phyloP scores from a whole-genome alignment of 805 yeast species.

The Metschnikowia reukaufii region DNA sequence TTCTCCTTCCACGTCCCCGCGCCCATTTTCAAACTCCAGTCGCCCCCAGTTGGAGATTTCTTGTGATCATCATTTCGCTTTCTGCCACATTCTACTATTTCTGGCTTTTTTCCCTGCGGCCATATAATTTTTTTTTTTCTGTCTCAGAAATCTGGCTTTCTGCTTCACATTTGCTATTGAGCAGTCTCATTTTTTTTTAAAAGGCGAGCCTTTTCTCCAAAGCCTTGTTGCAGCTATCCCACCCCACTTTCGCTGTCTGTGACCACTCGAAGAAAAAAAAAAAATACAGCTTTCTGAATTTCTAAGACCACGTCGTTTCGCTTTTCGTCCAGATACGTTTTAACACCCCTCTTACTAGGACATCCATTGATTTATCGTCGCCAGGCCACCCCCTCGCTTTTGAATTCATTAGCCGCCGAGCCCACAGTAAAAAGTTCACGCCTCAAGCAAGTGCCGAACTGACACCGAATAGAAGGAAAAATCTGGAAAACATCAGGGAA shows the following conservation, averaged over 20 bases:
- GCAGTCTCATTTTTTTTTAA: neutral
- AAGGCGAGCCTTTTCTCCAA: neutral
- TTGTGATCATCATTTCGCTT: neutral
- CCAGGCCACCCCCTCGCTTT: no score
- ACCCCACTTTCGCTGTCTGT: slow-evolving; percentile 8
- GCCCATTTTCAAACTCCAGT: neutral
- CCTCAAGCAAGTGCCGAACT: no score
- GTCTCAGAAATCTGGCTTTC: slow-evolving; percentile 1
- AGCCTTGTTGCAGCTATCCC: neutral
- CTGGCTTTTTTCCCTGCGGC: neutral
- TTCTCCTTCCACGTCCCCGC: slow-evolving; percentile 4
- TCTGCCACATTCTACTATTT: neutral
- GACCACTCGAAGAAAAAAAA: neutral
- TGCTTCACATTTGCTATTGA: slow-evolving; percentile 8
- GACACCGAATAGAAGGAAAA: no score
- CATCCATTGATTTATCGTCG: no score
- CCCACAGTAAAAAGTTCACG: no score
- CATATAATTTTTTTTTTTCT: neutral
- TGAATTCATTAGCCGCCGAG: no score
- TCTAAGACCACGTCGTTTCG: no score
- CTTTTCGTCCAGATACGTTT: no score
- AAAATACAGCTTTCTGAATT: no score
- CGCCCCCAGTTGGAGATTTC: neutral
- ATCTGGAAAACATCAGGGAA: no score
- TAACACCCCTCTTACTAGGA: no score